phyloP scores from a whole-genome alignment of 164 flowering plant species.

The Magnolia changhungtana region DNA sequence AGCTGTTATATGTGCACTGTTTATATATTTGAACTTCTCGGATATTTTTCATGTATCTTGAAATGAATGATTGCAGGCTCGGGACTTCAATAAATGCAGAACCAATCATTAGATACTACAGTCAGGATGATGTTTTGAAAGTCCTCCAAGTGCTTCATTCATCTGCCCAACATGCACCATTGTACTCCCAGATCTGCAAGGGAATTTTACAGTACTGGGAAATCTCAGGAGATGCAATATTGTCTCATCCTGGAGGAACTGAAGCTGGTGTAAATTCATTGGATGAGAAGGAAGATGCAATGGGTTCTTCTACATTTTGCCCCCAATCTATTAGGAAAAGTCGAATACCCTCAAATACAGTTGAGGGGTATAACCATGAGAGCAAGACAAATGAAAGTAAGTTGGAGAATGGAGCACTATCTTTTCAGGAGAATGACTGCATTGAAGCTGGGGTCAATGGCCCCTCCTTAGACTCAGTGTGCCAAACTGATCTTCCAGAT shows the following conservation, averaged over 20 bases:
- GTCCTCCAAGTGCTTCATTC: slow-evolving; percentile 50
- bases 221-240: slow-evolving; percentile 29
- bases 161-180: slow-evolving; percentile 35
- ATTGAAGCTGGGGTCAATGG: slow-evolving; percentile 14
- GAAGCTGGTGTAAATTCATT: slow-evolving; percentile 11
- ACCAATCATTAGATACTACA: slow-evolving; percentile 58
- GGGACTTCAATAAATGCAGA: slow-evolving; percentile 35
- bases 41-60: not conserved
- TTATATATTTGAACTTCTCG: not conserved
- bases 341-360: not conserved
- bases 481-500: slow-evolving; percentile 13
- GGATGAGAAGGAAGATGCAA: slow-evolving; percentile 23
- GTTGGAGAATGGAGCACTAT: slow-evolving; percentile 18
- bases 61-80: slow-evolving; percentile 47
- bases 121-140: slow-evolving; percentile 52
- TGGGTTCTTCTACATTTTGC: slow-evolving; percentile 4
- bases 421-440: slow-evolving; percentile 11
- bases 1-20: too few relatives aligned
- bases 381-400: slow-evolving; percentile 22
- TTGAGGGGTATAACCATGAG: slow-evolving; percentile 22
- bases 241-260: slow-evolving; percentile 20
- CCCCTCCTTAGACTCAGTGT: slow-evolving; percentile 13
- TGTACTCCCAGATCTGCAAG: slow-evolving; percentile 60
- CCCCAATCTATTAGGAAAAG: slow-evolving; percentile 18
- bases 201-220: slow-evolving; percentile 69